These are phyloP conservation scores for Penicillium ucsense DNA, from an alignment of 495 filamentous ascomycete species.

Conservation along the genomic window DNA sequence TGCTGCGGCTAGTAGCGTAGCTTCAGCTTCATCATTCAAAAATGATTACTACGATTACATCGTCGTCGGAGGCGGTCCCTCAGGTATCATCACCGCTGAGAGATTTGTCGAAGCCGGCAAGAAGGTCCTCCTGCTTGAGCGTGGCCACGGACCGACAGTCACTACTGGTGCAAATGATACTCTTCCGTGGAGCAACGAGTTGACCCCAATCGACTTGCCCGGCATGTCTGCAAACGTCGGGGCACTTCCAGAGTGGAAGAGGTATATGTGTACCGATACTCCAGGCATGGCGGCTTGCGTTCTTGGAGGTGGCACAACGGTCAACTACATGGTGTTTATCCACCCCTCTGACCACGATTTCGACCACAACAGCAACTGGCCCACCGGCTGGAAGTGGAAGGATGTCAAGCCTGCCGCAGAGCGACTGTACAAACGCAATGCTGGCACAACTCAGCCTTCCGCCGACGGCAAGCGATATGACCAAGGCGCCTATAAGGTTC, in stretches of 20 bases:
- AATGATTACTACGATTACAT: constrained; percentile 20
- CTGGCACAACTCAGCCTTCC: constrained; percentile 58
- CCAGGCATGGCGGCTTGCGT: constrained; percentile 69
- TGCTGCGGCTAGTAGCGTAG: constrained; percentile 5
- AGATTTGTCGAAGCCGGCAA: constrained; percentile 54
- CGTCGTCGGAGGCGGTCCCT: constrained; percentile 26
- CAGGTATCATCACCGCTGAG: constrained; percentile 41
- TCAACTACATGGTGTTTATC: constrained; percentile 59
- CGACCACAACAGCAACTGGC: constrained; percentile 65
- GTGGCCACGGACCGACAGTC: constrained; percentile 24
- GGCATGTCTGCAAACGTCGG: constrained; percentile 42
- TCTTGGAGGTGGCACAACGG: constrained; percentile 66
- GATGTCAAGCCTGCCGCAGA: constrained; percentile 49
- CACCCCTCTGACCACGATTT: constrained; percentile 53
- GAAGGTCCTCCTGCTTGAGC: constrained; percentile 32
- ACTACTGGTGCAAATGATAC: constrained; percentile 21
- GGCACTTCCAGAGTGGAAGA: constrained; percentile 11
- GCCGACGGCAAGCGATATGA: constrained; percentile 59
- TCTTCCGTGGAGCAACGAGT: constrained; percentile 19
- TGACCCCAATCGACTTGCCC: constrained; percentile 73
- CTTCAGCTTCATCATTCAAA: constrained; percentile 11
- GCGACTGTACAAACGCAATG: constrained; percentile 58
- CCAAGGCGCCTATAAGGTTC: constrained; percentile 53
- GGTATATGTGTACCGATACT: constrained; percentile 50
- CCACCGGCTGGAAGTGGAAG: constrained; percentile 57